A percentile compares a stretch with the other conserved stretches of the same genome.
Evolutionary conservation across 1,284 basidiomycete species (phyloP).

Genomic region (Jaminaea rosea): DNA sequence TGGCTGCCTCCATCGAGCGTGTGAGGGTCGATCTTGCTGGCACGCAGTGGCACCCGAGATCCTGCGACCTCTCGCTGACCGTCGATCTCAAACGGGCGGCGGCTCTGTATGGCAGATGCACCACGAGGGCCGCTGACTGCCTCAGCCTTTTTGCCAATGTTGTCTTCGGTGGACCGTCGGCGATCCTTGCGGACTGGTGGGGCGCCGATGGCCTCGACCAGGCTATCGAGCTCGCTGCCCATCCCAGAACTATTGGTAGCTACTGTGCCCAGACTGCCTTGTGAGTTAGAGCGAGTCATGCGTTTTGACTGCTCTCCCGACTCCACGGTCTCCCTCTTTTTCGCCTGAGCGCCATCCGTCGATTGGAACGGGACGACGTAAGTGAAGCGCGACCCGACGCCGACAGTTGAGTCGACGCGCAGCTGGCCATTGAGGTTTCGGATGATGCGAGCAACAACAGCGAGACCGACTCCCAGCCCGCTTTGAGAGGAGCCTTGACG

Average conservation of each 20-base stretch:
- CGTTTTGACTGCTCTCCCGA: background rate
- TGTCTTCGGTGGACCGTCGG: no score
- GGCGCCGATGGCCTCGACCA: slow-evolving; percentile 58
- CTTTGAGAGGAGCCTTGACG: slow-evolving; percentile 6
- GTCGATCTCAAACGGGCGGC: background rate
- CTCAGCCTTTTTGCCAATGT: background rate
- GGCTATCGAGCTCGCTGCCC: slow-evolving; percentile 56
- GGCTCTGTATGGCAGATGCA: background rate
- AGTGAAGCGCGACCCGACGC: slow-evolving; percentile 64
- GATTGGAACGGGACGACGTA: slow-evolving; percentile 58
- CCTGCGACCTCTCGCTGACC: slow-evolving; percentile 45
- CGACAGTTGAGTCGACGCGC: slow-evolving; percentile 64
- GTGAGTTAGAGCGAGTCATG: slow-evolving; percentile 25
- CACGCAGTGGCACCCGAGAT: slow-evolving; percentile 47
- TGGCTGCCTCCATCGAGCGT: slow-evolving; percentile 10
- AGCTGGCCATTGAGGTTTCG: slow-evolving; percentile 71
- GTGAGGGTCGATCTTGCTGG: slow-evolving; percentile 44
- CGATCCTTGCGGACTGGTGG: slow-evolving; percentile 10
- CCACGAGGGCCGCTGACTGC: background rate
- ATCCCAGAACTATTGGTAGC: slow-evolving; percentile 22
- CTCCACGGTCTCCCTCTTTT: background rate
- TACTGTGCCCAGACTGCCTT: slow-evolving; percentile 20
- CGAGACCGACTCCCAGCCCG: slow-evolving; percentile 60
- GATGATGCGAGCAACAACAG: slow-evolving; percentile 72
- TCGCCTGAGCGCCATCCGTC: slow-evolving; percentile 10